Base-by-base conservation (phyloP, 2,329 filamentous ascomycete species). In the Tolypocladium paradoxum region DNA sequence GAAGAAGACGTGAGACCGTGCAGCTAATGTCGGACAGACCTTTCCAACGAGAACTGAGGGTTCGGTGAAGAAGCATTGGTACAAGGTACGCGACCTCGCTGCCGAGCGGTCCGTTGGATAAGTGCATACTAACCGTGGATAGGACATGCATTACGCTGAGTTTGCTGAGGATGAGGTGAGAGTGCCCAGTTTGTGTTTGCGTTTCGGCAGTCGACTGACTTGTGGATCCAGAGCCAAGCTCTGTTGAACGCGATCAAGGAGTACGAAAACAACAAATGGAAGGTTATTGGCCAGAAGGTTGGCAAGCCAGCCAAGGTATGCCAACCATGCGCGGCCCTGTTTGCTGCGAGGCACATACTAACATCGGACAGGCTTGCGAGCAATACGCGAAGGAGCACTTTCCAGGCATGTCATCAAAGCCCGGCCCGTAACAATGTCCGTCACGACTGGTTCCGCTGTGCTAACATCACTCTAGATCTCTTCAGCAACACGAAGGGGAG, bases 61-160 rank as follows among this genome's bases (percentile, higher is more conserved):
- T 8, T 96, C 91, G 65, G 93, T 99, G 24, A 99, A 97, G 78
- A 99, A 97, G 73, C 93, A 99, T 70, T 99, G 93, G 92, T 97
- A 99, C 72, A 97, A 97, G 80, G 89, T 90, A 75, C 53, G 72
- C 56, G 64, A 8, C 27, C 18, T 33, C 36, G 36, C 27, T 47
- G 18, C 43, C 18, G 12, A 33, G 6, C 11, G 24, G 24, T 8
- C 16, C 16, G 34, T 36, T 37, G 27, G 9, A 33, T 40, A 24
- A 35, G 50, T 20, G 33, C 45, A 38, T 11, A 22, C 22, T 51
- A n/a, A 35, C 7, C 22, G 27, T 40, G 33, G 24, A 45, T 50
- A 93, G 88, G 93, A 99, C 64, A 99, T 99, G 93, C 93, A 99
- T 68, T 97, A 97, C 69, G 93, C 93, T 59, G 93, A 97, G 68